Evolutionary conservation across 164 flowering plant genomes (phyloP), one percentile per base, ranked within the genome.

Genomic region (Umbilicus rupestris): DNA sequence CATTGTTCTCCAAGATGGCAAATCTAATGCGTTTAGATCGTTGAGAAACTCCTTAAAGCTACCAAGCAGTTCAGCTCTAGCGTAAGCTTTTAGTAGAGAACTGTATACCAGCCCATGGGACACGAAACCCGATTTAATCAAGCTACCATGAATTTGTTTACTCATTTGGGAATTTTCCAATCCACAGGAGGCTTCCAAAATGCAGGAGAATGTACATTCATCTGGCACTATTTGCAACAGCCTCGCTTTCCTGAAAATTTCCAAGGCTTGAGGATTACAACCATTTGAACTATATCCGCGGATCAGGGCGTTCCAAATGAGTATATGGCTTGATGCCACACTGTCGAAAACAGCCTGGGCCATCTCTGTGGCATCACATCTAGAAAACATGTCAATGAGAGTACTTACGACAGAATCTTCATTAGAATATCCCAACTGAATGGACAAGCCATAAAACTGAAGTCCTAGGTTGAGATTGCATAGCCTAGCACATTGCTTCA

Each of bases 251-350:
- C 22, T 4, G 73, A 84, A 82, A 55, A 72, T 39, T 47, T 70
- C 33, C 7, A 80, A 29, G 1, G 82, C 81, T 66, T 81, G 74
- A 1, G 3, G 45, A 5, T 71, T 17, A 58, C 71, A 69, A 39
- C 62, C 52, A 65, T 73, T 78, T 59, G 64, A 72, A 39, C 24
- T 76, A 57, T 73, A 83, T n/a, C 82, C 85, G 15, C 62, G 58
- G 63, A 85, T 77, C 75, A 85, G 76, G 70, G 77, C 83, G 65
- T 85, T 85, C 81, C 84, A 81, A 44, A 63, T 45, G 64, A 19
- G 49, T 52, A 74, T 65, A 57, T 50, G 42, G 62, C 72, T 73
- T 29, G 29, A 35, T 47, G 39, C 39, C 39, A 68, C 39, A 28
- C 45, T 63, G 60, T 76, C 72, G 72, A 83, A 80, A 2, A 76